Conservation (phyloP, 169 alveolate genomes). For the Plasmodium gonderi region DNA sequence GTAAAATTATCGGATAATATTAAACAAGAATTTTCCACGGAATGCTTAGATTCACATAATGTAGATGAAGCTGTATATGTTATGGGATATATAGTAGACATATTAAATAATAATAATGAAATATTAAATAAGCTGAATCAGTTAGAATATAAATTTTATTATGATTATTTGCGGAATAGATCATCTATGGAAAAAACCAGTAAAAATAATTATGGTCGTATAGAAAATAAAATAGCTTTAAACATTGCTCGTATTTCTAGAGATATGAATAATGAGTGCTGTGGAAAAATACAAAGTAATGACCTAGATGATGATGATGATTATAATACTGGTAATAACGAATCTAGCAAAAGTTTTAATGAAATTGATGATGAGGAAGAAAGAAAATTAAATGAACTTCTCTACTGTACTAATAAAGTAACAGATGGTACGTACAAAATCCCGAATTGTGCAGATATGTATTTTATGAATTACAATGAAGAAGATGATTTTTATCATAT, state of each 20-base stretch:
- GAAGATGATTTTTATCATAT: background rate
- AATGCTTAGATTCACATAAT: conserved; percentile 23
- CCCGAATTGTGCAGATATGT: background rate
- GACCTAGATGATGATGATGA: background rate
- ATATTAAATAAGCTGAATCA: conserved; percentile 65
- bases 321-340: background rate
- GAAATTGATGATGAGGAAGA: conserved; percentile 11
- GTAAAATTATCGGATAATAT: conserved; percentile 9
- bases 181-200: background rate
- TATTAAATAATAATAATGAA: conserved; percentile 65
- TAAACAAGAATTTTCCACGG: conserved; percentile 14
- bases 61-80: conserved; percentile 29
- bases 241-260: background rate
- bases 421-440: background rate
- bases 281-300: background rate
- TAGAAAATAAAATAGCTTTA: background rate
- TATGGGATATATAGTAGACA: conserved; percentile 55
- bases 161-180: conserved; percentile 36
- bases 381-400: conserved; percentile 6
- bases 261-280: conserved; percentile 7
- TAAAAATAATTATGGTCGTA: background rate
- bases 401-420: background rate
- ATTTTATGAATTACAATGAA: conserved; percentile 6
- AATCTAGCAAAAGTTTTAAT: background rate
- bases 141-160: conserved; percentile 58